Base-by-base conservation (phyloP, 2,329 filamentous ascomycete species). In the Huntiella bhutanensis region DNA sequence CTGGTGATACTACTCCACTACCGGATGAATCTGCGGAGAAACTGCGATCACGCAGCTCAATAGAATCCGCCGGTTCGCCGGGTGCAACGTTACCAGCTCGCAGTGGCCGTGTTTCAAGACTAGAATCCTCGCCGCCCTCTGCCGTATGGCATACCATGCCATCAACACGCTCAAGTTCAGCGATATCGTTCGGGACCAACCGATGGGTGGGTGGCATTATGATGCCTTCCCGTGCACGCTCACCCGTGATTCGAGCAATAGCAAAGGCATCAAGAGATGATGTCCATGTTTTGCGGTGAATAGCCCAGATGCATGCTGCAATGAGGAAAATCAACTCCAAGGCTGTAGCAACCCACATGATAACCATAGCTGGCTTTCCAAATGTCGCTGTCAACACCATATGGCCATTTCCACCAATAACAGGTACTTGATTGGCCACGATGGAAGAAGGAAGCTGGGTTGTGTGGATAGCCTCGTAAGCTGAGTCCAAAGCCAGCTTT, bases 361-460 rank as follows among this genome's bases (percentile, higher is more conserved):
- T 34, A 36, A 47, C 19, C 40, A 46, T 46, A 6, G 22, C 17
- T 5, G 33, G 44, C 3, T 40, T 43, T 28, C 44, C 36, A 33
- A 49, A 43, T 32, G 13, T 10, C 16, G 44, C 39, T 35, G 28
- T 40, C 16, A 46, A 19, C 28, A 49, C 43, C 15, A 49, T 8
- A 16, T 49, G 48, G 16, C 48, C 48, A 12, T 41, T 41, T 3
- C 48, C 48, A 16, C 48, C 48, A 32, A 49, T 49, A 6, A 49
- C n/a, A 36, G 48, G 48, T 16, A 49, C 44, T 28, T 46, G 48
- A 22, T 46, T 46, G 7, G 40, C 15, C 3, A 35, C 35, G 8
- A 39, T 37, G 15, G 11, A 16, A 35, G 12, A n/a, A 12, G 43
- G 48, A 17, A 32, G 36, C 10, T n/a, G 32, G 5, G 13, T 33